Conservation (phyloP, 2,329 filamentous ascomycete species). For the Ilyonectria mors-panacis region DNA sequence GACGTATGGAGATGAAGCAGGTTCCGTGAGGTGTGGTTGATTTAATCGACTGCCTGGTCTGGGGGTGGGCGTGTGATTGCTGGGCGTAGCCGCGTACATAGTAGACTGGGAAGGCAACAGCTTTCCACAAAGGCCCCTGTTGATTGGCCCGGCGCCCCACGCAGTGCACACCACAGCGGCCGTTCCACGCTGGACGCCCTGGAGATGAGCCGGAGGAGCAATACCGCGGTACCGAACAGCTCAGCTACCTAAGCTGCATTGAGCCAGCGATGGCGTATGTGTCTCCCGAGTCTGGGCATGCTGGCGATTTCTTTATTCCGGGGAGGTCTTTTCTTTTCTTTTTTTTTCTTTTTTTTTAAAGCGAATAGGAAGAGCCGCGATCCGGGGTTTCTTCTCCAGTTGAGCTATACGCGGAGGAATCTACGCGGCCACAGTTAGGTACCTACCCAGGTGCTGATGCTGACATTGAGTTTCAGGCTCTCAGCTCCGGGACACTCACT, state of each 20-base stretch:
- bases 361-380: background rate
- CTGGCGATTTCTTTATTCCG: too few species aligned
- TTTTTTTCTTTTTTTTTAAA: background rate
- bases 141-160: conserved; percentile 38
- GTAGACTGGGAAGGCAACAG: conserved; percentile 38
- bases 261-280: conserved; percentile 16
- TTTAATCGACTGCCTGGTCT: conserved; percentile 26
- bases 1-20: conserved; percentile 2
- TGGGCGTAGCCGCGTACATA: background rate
- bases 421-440: too few species aligned
- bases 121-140: conserved; percentile 34
- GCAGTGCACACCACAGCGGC: background rate
- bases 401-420: background rate
- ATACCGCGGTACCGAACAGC: background rate
- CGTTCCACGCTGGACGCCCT: conserved; percentile 8
- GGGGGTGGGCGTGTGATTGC: background rate
- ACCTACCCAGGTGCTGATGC: background rate
- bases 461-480: background rate
- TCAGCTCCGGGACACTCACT: background rate
- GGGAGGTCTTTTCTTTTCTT: background rate
- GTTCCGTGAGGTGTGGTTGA: conserved; percentile 14
- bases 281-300: background rate
- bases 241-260: conserved; percentile 14
- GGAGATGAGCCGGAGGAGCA: background rate
- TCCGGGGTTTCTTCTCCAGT: background rate